Evolutionary conservation across 345 rosid species (phyloP).

Genomic region (Garcia nutans): DNA sequence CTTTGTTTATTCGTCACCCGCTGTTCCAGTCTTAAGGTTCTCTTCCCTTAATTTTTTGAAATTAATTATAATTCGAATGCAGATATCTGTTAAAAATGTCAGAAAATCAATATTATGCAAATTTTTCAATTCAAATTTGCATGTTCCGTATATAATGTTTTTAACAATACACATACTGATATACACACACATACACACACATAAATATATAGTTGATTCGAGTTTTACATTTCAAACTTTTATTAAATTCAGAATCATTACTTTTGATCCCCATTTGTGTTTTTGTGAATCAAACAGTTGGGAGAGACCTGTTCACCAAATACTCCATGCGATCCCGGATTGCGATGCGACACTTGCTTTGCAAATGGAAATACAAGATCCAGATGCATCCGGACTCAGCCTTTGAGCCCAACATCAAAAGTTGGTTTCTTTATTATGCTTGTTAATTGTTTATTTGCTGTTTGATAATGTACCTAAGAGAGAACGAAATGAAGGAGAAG

Average conservation of each 20-base stretch:
- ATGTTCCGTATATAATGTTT: too few species aligned
- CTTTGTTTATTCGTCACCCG: slow-evolving; percentile 15
- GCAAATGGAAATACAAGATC: slow-evolving; percentile 69
- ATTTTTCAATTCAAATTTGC: too few species aligned
- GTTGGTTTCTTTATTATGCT: slow-evolving; percentile 26
- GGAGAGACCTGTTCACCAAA: slow-evolving; percentile 79
- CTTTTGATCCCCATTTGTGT: neutral
- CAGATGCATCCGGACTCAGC: slow-evolving; percentile 68
- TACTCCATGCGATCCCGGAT: slow-evolving; percentile 65
- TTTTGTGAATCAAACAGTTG: slow-evolving; percentile 39
- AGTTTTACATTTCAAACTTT: neutral
- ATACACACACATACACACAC: too few species aligned
- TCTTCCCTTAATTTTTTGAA: neutral
- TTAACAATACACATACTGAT: too few species aligned
- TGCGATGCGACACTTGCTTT: slow-evolving; percentile 73
- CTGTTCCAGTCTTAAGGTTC: slow-evolving; percentile 34
- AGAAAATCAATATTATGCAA: too few species aligned
- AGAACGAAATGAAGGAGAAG: neutral
- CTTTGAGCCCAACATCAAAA: slow-evolving; percentile 69
- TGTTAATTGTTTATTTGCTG: neutral
- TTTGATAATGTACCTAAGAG: neutral
- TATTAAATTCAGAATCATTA: too few species aligned
- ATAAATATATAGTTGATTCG: too few species aligned
- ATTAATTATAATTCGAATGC: neutral
- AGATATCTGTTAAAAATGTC: too few species aligned